A percentile compares a stretch with the other conserved stretches of the same genome.
Evolutionary conservation across 495 filamentous ascomycete species (phyloP).

Genomic region (Tuber borchii): DNA sequence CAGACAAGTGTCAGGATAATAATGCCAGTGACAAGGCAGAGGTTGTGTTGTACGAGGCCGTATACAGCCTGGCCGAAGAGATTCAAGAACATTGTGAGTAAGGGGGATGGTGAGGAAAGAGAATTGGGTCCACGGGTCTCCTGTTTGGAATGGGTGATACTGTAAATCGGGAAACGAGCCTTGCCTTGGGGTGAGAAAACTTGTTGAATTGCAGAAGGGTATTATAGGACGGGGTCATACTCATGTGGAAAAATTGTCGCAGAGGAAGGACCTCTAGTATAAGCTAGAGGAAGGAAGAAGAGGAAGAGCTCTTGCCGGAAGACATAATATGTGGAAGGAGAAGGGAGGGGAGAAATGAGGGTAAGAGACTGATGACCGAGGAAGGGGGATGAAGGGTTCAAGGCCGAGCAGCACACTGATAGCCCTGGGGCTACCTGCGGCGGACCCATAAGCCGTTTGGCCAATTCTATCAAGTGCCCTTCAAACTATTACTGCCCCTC

Average conservation of each 20-base stretch:
- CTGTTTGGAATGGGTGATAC: background rate
- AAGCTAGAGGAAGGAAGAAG: background rate
- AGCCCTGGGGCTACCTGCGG: background rate
- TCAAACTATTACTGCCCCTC: too few relatives aligned
- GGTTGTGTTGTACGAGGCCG: constrained; percentile 18
- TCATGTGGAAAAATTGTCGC: background rate
- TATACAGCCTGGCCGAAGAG: background rate
- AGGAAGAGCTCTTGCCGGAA: background rate
- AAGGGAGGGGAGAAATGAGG: background rate
- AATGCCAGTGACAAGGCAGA: background rate
- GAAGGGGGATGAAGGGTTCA: background rate
- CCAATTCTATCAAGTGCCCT: background rate
- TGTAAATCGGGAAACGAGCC: background rate
- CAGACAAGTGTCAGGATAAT: constrained; percentile 9
- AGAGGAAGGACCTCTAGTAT: background rate
- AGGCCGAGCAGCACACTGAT: background rate
- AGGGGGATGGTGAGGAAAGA: background rate
- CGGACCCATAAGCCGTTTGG: background rate
- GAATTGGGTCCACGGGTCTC: background rate
- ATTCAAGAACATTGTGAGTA: background rate
- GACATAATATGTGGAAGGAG: background rate
- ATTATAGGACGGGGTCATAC: background rate
- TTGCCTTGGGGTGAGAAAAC: background rate
- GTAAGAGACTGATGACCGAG: background rate
- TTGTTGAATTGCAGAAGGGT: background rate